phyloP scores from a whole-genome alignment of 345 rosid genomes.

The Combretum micranthum region DNA sequence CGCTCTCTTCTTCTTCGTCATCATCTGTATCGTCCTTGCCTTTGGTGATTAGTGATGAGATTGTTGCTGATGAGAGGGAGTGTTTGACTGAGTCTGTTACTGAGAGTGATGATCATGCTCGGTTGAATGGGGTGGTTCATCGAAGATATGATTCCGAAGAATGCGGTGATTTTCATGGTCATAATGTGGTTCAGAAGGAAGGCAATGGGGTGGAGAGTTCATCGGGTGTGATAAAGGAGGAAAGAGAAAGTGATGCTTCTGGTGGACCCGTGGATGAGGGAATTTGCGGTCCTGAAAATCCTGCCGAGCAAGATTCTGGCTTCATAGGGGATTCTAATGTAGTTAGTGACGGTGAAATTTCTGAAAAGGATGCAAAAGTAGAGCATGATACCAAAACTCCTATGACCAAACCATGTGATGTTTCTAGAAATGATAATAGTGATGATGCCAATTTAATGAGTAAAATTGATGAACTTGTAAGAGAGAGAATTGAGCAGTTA shows the following conservation, averaged over 20 bases:
- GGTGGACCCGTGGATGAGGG: conserved; percentile 7
- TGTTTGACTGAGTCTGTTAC: conserved; percentile 20
- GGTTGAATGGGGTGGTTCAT: too few species aligned
- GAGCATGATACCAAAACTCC: not conserved
- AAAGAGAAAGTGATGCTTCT: not conserved
- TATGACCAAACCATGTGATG: conserved; percentile 16
- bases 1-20: conserved; percentile 5
- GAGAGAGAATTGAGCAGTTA: conserved; percentile 61
- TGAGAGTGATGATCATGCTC: too few species aligned
- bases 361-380: conserved; percentile 5
- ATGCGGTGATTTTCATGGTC: too few species aligned
- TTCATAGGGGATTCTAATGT: conserved; percentile 10
- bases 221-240: conserved; percentile 19
- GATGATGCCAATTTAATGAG: conserved; percentile 40
- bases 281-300: conserved; percentile 24
- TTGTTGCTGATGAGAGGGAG: conserved; percentile 6
- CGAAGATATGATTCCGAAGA: too few species aligned
- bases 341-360: conserved; percentile 13
- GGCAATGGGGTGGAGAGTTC: conserved; percentile 16
- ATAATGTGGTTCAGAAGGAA: conserved; percentile 18
- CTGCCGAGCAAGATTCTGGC: conserved; percentile 9
- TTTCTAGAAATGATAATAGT: conserved; percentile 19
- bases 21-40: conserved; percentile 20
- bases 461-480: conserved; percentile 77
- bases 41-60: conserved; percentile 32